These are phyloP conservation scores for Prunella vulgaris DNA, from an alignment of 257 asterid species.

Conservation along the genomic window DNA sequence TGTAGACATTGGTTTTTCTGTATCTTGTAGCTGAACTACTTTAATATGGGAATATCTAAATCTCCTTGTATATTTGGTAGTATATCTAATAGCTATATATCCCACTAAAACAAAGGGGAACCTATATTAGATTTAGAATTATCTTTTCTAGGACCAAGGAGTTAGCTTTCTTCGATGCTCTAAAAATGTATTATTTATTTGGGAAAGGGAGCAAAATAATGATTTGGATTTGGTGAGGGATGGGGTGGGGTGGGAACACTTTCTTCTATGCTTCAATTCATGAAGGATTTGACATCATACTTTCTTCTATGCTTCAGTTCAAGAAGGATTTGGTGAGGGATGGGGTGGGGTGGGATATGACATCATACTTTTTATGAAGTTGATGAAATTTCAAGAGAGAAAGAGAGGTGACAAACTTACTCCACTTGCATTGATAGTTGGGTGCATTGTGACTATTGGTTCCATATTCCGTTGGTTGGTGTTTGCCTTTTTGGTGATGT, in stretches of 20 bases:
- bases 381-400: background rate
- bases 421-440: background rate
- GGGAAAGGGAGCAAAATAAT: background rate
- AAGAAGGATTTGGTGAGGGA: no score
- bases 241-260: background rate
- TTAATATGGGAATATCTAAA: background rate
- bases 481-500: background rate
- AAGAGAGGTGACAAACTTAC: slow-evolving; percentile 7
- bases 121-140: background rate
- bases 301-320: background rate
- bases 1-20: background rate
- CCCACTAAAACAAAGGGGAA: background rate
- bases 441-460: background rate
- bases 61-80: background rate
- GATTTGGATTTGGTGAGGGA: background rate
- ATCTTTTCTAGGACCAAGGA: background rate
- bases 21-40: background rate
- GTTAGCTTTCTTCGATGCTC: slow-evolving; percentile 7
- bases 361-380: background rate
- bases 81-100: background rate
- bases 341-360: background rate
- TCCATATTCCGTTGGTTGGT: background rate
- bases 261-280: background rate
- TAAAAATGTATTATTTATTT: background rate
- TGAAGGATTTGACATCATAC: background rate